These are phyloP conservation scores for Phalaenopsis hybrid DNA, from an alignment of 116 monocot species.

Conservation along the genomic window DNA sequence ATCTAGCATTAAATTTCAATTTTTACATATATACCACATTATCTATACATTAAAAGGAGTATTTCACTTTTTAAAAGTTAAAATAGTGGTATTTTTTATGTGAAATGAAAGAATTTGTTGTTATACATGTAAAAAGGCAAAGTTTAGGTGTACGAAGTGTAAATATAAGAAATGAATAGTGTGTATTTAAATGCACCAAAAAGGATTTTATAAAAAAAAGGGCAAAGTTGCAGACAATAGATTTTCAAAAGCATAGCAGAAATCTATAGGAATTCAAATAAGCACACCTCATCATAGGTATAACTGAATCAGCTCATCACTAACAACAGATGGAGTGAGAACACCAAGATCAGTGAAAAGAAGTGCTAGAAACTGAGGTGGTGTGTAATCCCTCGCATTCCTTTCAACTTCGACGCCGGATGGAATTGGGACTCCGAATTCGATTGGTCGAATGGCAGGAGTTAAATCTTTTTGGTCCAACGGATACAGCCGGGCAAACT, in stretches of 20 bases:
- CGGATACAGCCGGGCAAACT: conserved; percentile 88
- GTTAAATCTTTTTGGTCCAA: conserved; percentile 90
- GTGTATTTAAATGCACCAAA: no score
- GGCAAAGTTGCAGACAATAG: no score
- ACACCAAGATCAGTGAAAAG: conserved; percentile 92
- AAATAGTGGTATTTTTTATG: no score
- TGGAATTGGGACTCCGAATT: conserved; percentile 77
- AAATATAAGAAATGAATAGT: no score
- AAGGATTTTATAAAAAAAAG: no score
- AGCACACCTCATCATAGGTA: conserved; percentile 35
- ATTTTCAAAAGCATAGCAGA: no score
- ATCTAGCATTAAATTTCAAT: no score
- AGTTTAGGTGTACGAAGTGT: no score
- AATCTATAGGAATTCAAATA: neutral
- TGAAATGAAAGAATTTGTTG: neutral
- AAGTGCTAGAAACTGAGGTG: conserved; percentile 82
- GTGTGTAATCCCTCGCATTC: conserved; percentile 93
- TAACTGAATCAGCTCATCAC: conserved; percentile 91
- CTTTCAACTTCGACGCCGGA: conserved; percentile 79
- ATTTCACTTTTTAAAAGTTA: no score
- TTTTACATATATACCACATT: no score
- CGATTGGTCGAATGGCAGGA: conserved; percentile 67
- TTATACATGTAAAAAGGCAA: no score
- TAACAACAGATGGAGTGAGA: conserved; percentile 91
- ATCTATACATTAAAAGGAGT: no score